phyloP scores from a whole-genome alignment of 1,139 yeast genomes.

The Debaryomyces sp. region DNA sequence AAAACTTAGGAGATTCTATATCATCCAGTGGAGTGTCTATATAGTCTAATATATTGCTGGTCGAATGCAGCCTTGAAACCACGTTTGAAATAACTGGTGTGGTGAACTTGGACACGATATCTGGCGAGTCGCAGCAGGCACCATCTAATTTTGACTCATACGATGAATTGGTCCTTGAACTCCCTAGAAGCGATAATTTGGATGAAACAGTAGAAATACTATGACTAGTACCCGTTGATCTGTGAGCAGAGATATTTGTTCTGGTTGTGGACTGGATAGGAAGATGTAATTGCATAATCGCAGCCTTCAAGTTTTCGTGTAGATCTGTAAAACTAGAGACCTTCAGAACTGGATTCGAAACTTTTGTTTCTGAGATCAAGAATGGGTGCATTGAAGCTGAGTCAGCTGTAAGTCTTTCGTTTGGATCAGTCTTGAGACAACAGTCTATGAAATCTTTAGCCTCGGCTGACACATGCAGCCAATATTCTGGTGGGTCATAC shows the following conservation, averaged over 20 bases:
- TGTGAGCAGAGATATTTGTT: not conserved
- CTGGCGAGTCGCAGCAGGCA: slow-evolving; percentile 34
- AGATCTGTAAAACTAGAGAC: not conserved
- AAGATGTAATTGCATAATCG: not conserved
- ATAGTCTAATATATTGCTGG: slow-evolving; percentile 1
- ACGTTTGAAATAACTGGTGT: slow-evolving; percentile 24
- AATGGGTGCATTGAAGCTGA: slow-evolving; percentile 56
- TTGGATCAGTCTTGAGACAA: slow-evolving; percentile 55
- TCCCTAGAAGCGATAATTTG: slow-evolving; percentile 7
- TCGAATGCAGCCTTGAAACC: slow-evolving; percentile 19
- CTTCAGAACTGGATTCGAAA: not conserved
- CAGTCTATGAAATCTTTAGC: slow-evolving; percentile 62
- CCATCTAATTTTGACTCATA: slow-evolving; percentile 27
- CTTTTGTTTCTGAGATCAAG: slow-evolving; percentile 15
- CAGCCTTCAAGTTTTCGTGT: not conserved
- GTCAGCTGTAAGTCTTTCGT: slow-evolving; percentile 48
- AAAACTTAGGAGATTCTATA: not conserved
- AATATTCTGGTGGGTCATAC: slow-evolving; percentile 65
- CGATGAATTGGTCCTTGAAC: not conserved
- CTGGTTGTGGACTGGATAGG: not conserved
- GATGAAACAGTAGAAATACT: slow-evolving; percentile 6
- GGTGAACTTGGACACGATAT: slow-evolving; percentile 29
- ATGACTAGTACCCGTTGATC: slow-evolving; percentile 1
- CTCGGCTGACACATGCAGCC: slow-evolving; percentile 54
- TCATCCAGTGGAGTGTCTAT: slow-evolving; percentile 5